Conservation (phyloP, 1,139 yeast species). For the Lodderomyces margitis region DNA sequence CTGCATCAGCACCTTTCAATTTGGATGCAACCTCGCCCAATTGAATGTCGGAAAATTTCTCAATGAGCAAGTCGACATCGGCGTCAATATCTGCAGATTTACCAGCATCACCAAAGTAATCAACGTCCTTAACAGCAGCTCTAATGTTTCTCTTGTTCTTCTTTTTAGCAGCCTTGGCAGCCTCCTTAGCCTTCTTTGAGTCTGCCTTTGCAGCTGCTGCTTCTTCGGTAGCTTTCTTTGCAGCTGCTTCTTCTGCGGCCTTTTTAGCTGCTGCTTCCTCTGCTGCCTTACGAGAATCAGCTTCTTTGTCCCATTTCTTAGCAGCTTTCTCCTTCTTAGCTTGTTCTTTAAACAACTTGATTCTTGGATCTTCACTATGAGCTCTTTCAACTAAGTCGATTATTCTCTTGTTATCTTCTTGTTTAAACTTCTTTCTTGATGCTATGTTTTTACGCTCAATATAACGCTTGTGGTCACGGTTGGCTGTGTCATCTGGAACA, state of each 20-base stretch:
- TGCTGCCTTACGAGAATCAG: slow-evolving; percentile 95
- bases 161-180: slow-evolving; percentile 96
- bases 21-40: slow-evolving; percentile 68
- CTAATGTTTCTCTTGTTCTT: slow-evolving; percentile 95
- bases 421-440: slow-evolving; percentile 95
- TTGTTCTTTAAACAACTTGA: slow-evolving; percentile 86
- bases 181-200: slow-evolving; percentile 92
- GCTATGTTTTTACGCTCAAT: slow-evolving; percentile 96
- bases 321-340: slow-evolving; percentile 95
- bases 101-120: slow-evolving; percentile 77
- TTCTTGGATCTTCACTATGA: slow-evolving; percentile 88
- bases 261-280: slow-evolving; percentile 78
- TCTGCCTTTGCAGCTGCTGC: slow-evolving; percentile 66
- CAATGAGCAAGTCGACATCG: slow-evolving; percentile 78
- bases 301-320: slow-evolving; percentile 97
- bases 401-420: slow-evolving; percentile 92
- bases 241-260: slow-evolving; percentile 80
- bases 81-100: slow-evolving; percentile 68
- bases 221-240: slow-evolving; percentile 73
- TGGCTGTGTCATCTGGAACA: slow-evolving; percentile 98
- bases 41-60: slow-evolving; percentile 72
- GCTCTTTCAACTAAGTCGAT: slow-evolving; percentile 88
- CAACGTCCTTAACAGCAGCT: slow-evolving; percentile 77
- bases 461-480: slow-evolving; percentile 99
- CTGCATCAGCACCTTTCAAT: slow-evolving; percentile 52